Base-by-base conservation (phyloP, 257 asterid genomes). In the Petunia axillaris region DNA sequence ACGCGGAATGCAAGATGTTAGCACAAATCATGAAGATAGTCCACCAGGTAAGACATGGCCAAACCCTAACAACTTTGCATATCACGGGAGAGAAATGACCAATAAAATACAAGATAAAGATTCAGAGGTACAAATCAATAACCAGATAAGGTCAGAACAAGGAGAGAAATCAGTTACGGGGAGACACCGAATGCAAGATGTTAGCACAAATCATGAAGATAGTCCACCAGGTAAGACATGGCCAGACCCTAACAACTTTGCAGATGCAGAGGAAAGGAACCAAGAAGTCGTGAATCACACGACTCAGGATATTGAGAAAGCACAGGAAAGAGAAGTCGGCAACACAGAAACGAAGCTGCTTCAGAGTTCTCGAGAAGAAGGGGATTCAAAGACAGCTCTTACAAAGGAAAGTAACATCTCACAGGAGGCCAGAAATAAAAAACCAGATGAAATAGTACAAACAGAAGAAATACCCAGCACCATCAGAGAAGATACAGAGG, bases 381-480 rank as follows among this genome's bases (percentile, higher is more conserved):
- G 54, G 57, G 10, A 46, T 1, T 9, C 46, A 43, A 78, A 78
- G 11, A 41, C 75, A 44, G 8, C 62, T 25, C 14, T 62, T 44
- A 8, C 41, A 8, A 73, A 79, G 48, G 77, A 75, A 37, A 81
- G 52, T 52, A 67, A 75, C 74, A 46, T 46, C 68, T 44, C 81
- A 79, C 38, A 41, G 37, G 41, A 83, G 41, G 43, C 13, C 39
- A 76, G 8, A 64, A 40, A 79, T 11, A 5, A 79, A 46, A 68
- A 71, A 1, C 8, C 71, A 50, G 80, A 80, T 60, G 85, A 82
- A 77, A 63, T 35, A n/a, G 62, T 39, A 71, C 77, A 79, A 40
- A 11, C 53, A 15, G 67, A 67, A 54, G 74, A 71, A 48, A 50
- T 35, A 79, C 15, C 40, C 65, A 79, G 62, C 76, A 38, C 76